phyloP scores from a whole-genome alignment of 192 early-diverging fungal genomes.

The Mortierella antarctica region DNA sequence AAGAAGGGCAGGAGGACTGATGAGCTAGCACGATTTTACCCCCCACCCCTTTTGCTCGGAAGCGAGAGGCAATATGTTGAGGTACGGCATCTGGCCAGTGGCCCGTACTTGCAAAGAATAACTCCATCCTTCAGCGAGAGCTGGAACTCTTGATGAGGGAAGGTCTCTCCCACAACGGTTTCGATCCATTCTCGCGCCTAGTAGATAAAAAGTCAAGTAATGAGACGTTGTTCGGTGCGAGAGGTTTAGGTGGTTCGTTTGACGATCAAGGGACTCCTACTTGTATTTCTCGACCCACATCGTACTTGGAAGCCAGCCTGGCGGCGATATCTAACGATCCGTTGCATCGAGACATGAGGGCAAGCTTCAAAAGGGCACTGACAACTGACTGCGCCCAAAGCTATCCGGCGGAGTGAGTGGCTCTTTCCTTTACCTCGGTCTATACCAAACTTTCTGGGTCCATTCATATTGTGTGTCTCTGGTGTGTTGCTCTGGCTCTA shows the following conservation, averaged over 20 bases:
- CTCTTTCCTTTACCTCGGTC: slow-evolving; percentile 17
- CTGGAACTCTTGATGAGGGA: slow-evolving; percentile 65
- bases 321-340: slow-evolving; percentile 23
- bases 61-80: background rate
- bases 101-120: slow-evolving; percentile 72
- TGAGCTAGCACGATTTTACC: background rate
- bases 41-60: background rate
- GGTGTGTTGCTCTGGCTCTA: no score
- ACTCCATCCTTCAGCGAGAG: slow-evolving; percentile 79
- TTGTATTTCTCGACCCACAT: slow-evolving; percentile 23
- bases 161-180: slow-evolving; percentile 62
- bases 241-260: background rate
- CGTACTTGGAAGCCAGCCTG: slow-evolving; percentile 33
- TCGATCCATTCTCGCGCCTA: slow-evolving; percentile 80
- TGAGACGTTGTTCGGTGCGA: background rate
- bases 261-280: background rate
- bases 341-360: no score
- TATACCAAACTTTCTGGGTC: slow-evolving; percentile 20
- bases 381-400: no score
- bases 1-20: background rate
- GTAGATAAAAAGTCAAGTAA: background rate
- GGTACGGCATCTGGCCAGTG: background rate
- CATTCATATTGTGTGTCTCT: slow-evolving; percentile 1
- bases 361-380: background rate
- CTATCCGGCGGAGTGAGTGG: background rate